phyloP scores from a whole-genome alignment of 768 basidiomycete genomes.

The Phylloporus rhodoxanthus region DNA sequence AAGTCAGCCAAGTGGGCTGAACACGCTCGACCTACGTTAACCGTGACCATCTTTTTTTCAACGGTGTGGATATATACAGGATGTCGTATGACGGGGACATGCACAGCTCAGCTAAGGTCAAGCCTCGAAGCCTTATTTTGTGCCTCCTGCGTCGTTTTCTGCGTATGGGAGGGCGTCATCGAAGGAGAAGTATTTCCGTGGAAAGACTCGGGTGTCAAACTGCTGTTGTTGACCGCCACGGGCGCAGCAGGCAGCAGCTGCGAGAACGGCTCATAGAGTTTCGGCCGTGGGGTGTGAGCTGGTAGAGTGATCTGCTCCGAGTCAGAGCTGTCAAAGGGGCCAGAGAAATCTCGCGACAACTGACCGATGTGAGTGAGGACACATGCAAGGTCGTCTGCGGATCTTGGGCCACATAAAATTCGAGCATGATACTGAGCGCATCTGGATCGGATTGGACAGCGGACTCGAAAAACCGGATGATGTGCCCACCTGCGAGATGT shows the following conservation, averaged over 20 bases:
- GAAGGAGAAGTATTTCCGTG: slow-evolving; percentile 54
- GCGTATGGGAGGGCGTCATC: slow-evolving; percentile 22
- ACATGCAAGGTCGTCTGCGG: slow-evolving; percentile 45
- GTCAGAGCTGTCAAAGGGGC: slow-evolving; percentile 5
- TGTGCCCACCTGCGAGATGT: slow-evolving; percentile 51
- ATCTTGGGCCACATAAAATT: slow-evolving; percentile 69
- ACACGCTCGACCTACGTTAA: too few relatives aligned
- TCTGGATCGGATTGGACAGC: slow-evolving; percentile 38
- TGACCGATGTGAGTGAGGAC: slow-evolving; percentile 43
- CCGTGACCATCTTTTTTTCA: too few relatives aligned
- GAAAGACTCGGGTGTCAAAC: slow-evolving; percentile 54
- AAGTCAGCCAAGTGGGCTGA: too few relatives aligned
- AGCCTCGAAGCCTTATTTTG: slow-evolving; percentile 16
- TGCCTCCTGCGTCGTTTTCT: slow-evolving; percentile 13
- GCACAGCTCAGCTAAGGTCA: slow-evolving; percentile 26
- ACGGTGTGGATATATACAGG: neutral
- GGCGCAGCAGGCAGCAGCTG: slow-evolving; percentile 25
- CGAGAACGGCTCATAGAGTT: slow-evolving; percentile 37
- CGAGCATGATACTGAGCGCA: slow-evolving; percentile 57
- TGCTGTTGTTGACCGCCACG: slow-evolving; percentile 28
- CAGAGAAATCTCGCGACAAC: slow-evolving; percentile 21
- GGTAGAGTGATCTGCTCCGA: slow-evolving; percentile 46
- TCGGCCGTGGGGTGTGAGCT: slow-evolving; percentile 31
- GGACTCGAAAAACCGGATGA: neutral
- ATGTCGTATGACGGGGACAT: too few relatives aligned